Percentiles rank a stretch among this genome's conserved stretches.
Conservation (phyloP, 345 rosid genomes). For the Euphorbia peplus region DNA sequence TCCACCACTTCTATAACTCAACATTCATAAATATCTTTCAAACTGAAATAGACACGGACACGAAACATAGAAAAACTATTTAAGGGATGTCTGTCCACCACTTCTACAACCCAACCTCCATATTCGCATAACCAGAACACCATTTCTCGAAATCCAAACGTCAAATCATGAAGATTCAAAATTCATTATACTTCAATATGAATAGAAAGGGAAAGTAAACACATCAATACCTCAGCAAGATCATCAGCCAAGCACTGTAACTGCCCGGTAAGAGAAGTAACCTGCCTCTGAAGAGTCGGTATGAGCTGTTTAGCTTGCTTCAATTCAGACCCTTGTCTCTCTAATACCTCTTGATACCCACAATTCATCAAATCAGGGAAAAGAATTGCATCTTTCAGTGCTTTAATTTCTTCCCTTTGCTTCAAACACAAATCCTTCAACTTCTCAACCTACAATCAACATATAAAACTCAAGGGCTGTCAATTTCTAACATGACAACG, state of each 20-base stretch:
- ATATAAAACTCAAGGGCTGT: neutral
- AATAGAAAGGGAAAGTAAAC: neutral
- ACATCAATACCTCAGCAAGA: constrained; percentile 64
- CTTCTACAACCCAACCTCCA: too few relatives aligned
- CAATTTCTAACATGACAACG: too few relatives aligned
- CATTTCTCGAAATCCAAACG: too few relatives aligned
- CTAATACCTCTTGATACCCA: constrained; percentile 49
- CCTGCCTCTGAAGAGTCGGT: constrained; percentile 80
- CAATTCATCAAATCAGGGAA: constrained; percentile 72
- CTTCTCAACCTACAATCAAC: constrained; percentile 69
- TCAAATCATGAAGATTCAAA: too few relatives aligned
- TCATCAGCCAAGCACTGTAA: constrained; percentile 76
- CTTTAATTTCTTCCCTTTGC: constrained; percentile 85
- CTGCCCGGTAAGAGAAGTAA: constrained; percentile 81
- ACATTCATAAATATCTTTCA: too few relatives aligned
- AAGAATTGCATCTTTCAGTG: constrained; percentile 63
- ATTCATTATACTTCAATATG: neutral
- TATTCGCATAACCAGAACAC: too few relatives aligned
- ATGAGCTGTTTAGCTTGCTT: constrained; percentile 73
- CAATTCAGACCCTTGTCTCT: constrained; percentile 66
- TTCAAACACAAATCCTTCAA: constrained; percentile 84
- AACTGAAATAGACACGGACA: too few relatives aligned
- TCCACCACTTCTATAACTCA: too few relatives aligned
- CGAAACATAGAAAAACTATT: too few relatives aligned
- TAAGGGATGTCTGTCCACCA: too few relatives aligned